phyloP scores from a whole-genome alignment of 768 basidiomycete species.

The Lactarius psammicola region DNA sequence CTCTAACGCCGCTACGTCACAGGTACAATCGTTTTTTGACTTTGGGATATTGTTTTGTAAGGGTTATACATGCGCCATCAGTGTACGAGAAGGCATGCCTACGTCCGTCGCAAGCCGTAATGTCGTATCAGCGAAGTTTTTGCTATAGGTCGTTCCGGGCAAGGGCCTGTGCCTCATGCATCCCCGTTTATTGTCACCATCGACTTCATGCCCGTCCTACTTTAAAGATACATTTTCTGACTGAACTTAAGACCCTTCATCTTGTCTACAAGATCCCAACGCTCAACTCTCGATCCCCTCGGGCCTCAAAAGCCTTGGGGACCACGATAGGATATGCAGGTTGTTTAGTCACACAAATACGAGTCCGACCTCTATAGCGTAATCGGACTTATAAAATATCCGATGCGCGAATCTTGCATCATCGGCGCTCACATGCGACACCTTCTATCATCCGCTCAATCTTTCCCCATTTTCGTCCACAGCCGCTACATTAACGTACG shows the following conservation, averaged over 20 bases:
- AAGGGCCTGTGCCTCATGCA: not conserved
- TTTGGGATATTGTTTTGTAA: not conserved
- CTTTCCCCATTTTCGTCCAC: conserved; percentile 2
- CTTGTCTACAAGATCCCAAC: not conserved
- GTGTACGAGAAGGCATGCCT: not conserved
- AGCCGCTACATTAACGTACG: conserved; percentile 6
- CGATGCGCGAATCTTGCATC: conserved; percentile 16
- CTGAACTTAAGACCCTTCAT: conserved; percentile 1
- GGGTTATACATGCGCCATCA: not conserved
- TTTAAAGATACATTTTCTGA: not conserved
- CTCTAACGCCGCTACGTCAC: conserved; percentile 15
- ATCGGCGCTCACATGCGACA: not conserved
- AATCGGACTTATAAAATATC: conserved; percentile 14
- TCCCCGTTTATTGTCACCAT: not conserved
- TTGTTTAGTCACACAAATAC: not conserved
- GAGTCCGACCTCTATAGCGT: not conserved
- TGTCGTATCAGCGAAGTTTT: conserved; percentile 8
- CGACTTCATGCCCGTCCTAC: not conserved
- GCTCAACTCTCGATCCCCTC: not conserved
- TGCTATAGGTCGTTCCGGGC: conserved; percentile 8
- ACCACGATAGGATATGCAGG: conserved; percentile 4
- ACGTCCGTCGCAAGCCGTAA: not conserved
- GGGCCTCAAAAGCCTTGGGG: not conserved
- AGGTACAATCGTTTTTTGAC: conserved; percentile 16
- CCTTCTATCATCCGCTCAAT: conserved; percentile 10